These are phyloP conservation scores for Naematelia encephala DNA, from an alignment of 768 basidiomycete genomes.

Conservation along the genomic window DNA sequence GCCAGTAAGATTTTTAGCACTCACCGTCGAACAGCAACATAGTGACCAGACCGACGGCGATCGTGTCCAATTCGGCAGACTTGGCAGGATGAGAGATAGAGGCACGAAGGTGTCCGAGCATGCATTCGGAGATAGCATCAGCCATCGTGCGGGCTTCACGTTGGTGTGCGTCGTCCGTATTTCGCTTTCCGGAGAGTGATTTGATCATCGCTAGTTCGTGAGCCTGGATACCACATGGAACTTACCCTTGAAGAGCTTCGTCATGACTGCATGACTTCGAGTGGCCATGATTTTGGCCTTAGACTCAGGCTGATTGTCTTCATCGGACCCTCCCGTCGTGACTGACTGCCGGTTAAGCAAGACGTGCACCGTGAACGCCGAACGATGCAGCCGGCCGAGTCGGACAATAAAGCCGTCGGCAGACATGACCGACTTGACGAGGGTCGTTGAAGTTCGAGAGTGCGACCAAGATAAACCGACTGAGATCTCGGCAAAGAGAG, in stretches of 20 bases:
- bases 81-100: constrained; percentile 26
- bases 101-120: constrained; percentile 64
- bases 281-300: constrained; percentile 73
- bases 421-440: constrained; percentile 71
- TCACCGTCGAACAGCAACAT: constrained; percentile 62
- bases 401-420: constrained; percentile 64
- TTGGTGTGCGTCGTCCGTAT: constrained; percentile 68
- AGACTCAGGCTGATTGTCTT: constrained; percentile 11
- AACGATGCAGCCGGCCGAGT: constrained; percentile 75
- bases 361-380: constrained; percentile 81
- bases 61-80: constrained; percentile 53
- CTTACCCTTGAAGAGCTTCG: constrained; percentile 83
- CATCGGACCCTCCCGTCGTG: constrained; percentile 52
- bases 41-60: constrained; percentile 59
- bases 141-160: constrained; percentile 73
- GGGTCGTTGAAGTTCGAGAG: constrained; percentile 67
- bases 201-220: constrained; percentile 70
- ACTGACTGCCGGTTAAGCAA: constrained; percentile 61
- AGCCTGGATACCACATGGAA: constrained; percentile 6
- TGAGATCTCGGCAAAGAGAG: neutral
- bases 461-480: constrained; percentile 77
- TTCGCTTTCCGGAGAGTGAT: constrained; percentile 73
- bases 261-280: constrained; percentile 68
- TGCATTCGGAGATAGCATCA: constrained; percentile 64
- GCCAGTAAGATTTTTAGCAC: constrained; percentile 24